Evolutionary conservation across 2,329 filamentous ascomycete genomes (phyloP), one percentile per base, ranked within the genome.

Genomic region (Aspergillus carbonarius): DNA sequence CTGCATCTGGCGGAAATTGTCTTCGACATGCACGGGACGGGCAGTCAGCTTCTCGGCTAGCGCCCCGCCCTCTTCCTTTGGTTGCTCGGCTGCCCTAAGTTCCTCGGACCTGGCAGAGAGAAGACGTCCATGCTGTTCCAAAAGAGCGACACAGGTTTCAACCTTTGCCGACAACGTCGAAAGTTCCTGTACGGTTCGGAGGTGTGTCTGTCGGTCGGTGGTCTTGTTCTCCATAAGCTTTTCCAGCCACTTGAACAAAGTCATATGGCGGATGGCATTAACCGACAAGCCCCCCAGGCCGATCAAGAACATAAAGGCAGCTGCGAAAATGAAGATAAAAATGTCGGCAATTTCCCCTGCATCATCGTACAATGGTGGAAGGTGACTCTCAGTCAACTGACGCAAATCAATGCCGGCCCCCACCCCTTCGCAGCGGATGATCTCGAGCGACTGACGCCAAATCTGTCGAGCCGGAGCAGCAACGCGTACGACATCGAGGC

Each of bases 301-400:
- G 48, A 44, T 15, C 18, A 57, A 23, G 2, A 17, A 47, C 40
- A 62, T 17, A 18, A 40, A 32, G 8, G 25, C 37, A 25, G 27
- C 42, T 13, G 37, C 60, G 30, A 56, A 47, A 20, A 40, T 34
- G 30, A 65, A 23, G 17, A 55, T 30, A 10, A 10, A 39, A 18
- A 56, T 12, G 20, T 62, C 59, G 12, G 44, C 34, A n/a, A 63
- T 54, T 15, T 65, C 62, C 12, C 51, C 37, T 13, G 60, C 61
- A 23, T 58, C 12, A 13, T 25, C 52, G 13, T 35, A 44, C 6
- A 53, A 35, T 12, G 55, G 12, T 27, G 42, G 20, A 52, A 40
- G 48, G 39, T 58, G n/a, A 35, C 61, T 57, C 13, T 58, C 37
- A 44, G 61, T 17, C 10, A 30, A 37, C n/a, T 40, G 42, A 4